phyloP scores from a whole-genome alignment of 2,329 filamentous ascomycete genomes.

The Botryotinia narcissicola region DNA sequence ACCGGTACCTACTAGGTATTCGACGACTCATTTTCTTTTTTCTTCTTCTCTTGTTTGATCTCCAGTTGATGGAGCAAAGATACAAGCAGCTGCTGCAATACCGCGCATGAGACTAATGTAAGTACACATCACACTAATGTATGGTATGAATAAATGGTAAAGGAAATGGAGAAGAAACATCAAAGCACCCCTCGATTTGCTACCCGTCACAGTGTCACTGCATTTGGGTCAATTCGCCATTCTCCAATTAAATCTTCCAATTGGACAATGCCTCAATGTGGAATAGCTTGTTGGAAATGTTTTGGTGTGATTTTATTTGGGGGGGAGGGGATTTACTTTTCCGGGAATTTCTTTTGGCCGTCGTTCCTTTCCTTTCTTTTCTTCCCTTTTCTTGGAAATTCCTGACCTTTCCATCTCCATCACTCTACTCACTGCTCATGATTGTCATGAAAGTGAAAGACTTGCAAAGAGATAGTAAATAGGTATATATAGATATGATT shows the following conservation, averaged over 20 bases:
- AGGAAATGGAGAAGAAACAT: neutral
- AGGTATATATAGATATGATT: neutral
- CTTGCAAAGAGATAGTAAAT: neutral
- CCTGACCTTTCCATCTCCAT: neutral
- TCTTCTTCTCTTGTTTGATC: neutral
- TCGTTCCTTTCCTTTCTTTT: neutral
- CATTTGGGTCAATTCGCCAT: neutral
- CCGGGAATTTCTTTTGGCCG: too few relatives aligned
- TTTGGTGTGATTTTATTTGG: neutral
- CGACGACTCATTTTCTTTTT: neutral
- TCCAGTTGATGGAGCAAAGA: neutral
- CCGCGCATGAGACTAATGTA: neutral
- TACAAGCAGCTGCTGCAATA: neutral
- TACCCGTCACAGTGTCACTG: neutral
- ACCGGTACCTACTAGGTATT: neutral
- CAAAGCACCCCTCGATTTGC: constrained; percentile 3
- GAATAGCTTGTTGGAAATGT: neutral
- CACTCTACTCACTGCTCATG: neutral
- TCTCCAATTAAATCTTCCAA: neutral
- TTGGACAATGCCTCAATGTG: neutral
- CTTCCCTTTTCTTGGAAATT: neutral
- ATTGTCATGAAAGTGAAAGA: neutral
- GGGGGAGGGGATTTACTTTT: neutral
- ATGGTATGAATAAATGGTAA: neutral
- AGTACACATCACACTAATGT: neutral